These are phyloP conservation scores for Gaeumannomyces sp. DNA, from an alignment of 2,329 filamentous ascomycete genomes.

Conservation along the genomic window DNA sequence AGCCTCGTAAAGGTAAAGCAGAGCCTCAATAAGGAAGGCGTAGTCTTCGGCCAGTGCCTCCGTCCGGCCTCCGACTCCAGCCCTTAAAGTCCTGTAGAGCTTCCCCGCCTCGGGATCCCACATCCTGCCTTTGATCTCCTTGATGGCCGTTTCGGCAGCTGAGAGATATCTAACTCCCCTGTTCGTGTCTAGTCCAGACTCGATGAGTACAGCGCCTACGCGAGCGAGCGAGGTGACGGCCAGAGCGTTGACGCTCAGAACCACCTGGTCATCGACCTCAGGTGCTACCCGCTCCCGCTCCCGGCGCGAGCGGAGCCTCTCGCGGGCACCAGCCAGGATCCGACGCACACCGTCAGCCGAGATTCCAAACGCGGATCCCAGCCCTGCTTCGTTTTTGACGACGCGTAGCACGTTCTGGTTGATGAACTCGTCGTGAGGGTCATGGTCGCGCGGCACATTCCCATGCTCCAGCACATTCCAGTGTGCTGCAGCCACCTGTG, in stretches of 20 bases:
- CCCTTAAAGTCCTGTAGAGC: slow-evolving; percentile 69
- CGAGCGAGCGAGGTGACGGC: slow-evolving; percentile 78
- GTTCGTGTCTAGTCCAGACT: slow-evolving; percentile 42
- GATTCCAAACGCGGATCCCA: slow-evolving; percentile 71
- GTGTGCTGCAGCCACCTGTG: slow-evolving; percentile 70
- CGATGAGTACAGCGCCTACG: slow-evolving; percentile 60
- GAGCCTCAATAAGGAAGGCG: slow-evolving; percentile 75
- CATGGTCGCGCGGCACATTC: slow-evolving; percentile 75
- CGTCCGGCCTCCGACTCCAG: slow-evolving; percentile 55
- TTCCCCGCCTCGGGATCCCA: slow-evolving; percentile 59
- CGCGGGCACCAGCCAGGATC: slow-evolving; percentile 60
- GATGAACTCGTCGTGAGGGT: slow-evolving; percentile 89
- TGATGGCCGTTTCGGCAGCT: slow-evolving; percentile 61
- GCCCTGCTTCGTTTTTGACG: slow-evolving; percentile 56
- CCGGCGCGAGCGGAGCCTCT: slow-evolving; percentile 64
- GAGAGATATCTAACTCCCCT: slow-evolving; percentile 55
- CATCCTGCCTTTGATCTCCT: slow-evolving; percentile 66
- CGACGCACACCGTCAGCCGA: slow-evolving; percentile 61
- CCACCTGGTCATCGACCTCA: slow-evolving; percentile 78
- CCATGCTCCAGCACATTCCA: slow-evolving; percentile 81
- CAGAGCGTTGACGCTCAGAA: slow-evolving; percentile 83
- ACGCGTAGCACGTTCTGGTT: slow-evolving; percentile 85
- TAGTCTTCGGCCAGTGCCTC: slow-evolving; percentile 90
- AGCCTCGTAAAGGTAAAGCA: slow-evolving; percentile 77
- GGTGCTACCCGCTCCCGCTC: slow-evolving; percentile 71